Base-by-base conservation (phyloP, 176 grass and related monocot genomes). In the Rhynchospora breviuscula region DNA sequence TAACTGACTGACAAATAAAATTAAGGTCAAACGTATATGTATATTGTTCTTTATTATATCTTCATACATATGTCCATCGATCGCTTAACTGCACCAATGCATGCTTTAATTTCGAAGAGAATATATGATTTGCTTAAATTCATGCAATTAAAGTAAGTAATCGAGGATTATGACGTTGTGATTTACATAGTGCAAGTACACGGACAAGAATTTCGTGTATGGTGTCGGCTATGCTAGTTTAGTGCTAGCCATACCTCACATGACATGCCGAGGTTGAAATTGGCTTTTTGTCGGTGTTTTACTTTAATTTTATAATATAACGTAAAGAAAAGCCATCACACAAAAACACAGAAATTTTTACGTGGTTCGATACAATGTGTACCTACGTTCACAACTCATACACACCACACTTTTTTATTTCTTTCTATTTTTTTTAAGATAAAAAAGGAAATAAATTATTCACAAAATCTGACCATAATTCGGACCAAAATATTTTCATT, bases 81-180 rank as follows among this genome's bases (percentile, higher is more conserved):
- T 40, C 35, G 35, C 35, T 40, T 40, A 3, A 40, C 35, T 5
- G n/a, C n/a, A n/a, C n/a, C n/a, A 40, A 40, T 40, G 35, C 35
- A 40, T 40, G 35, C 35, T 40, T 40, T 40, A 40, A 40, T 40
- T 40, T 40, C 1, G 35, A 40, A 40, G n/a, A 63, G 7, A 63
- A 7, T 21, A 8, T 68, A 68, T 69, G 31, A 43, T 68, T 43
- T 14, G 14, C 4, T 68, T 68, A 44, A 17, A 44, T 8, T 33
- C 66, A 43, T 69, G 66, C 66, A 69, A 68, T 69, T 69, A 69
- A 17, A 18, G 66, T 44, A 69, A 12, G 66, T 18, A 69, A 69
- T 69, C 14, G 35, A 43, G 14, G 66, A 43, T 44, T 44, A 69
- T 69, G 33, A 17, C 33, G 18, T 69, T 69, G 40, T 69, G 31